Base-by-base conservation (phyloP, 768 basidiomycete genomes). In the Boletus bicolor region DNA sequence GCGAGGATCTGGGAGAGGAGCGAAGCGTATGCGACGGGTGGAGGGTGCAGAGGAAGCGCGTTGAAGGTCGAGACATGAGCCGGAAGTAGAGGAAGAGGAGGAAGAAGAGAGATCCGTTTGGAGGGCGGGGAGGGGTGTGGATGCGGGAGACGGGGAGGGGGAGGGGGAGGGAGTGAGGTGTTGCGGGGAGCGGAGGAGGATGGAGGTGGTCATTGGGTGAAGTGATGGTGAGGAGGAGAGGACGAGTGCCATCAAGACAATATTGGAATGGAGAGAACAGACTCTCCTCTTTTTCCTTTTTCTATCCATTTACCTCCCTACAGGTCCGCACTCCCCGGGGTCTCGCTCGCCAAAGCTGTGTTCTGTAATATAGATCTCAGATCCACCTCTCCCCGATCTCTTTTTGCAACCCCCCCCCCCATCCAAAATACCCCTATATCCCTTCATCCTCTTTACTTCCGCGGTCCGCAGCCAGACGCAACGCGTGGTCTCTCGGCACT, bases 1-100 rank as follows among this genome's bases (percentile, higher is more conserved):
- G 24, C 82, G 77, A 2, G 89, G 88, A 62, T 89, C 87, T 1
- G 93, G 93, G 17, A 94, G 80, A 1, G 93, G 93, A 0, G 93
- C 92, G 59, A 94, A 94, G 57, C 89, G 82, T 56, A 94, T 93
- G 36, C 62, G 69, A 28, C 67, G 71, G 10, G 62, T 54, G 36
- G 62, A 59, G 0, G 49, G 51, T 0, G 58, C 15, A n/a, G 61
- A 55, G 7, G 59, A 51, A 4, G 53, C 14, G 19, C 43, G 55
- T n/a, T 43, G 55, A 4, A 55, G 55, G 49, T 69, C 60, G 26
- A 51, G 48, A 49, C 50, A 64, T 2, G 66, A 68, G 35, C 46
- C 56, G 8, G 67, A 64, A 2, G 58, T 7, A 41, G 67, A 57
- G 14, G 66, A 59, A 21, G 66, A 56, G 0, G 65, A 58, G 24